These are phyloP conservation scores for Pythium diclinum DNA, from an alignment of 352 stramenopile species.

Conservation along the genomic window DNA sequence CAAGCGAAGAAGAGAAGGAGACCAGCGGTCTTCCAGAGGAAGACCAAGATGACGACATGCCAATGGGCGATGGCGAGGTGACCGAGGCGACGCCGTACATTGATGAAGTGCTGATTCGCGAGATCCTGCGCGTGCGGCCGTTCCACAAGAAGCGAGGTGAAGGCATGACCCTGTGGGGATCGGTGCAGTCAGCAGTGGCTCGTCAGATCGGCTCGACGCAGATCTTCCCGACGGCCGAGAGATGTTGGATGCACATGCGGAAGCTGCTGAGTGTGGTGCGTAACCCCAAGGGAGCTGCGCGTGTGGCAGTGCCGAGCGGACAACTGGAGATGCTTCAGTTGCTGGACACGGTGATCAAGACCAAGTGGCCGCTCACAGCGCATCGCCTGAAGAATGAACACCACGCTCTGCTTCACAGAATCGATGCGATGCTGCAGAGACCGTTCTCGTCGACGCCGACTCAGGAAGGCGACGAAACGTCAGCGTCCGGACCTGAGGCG, in stretches of 20 bases:
- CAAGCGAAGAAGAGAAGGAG: too few relatives aligned
- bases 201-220: background rate
- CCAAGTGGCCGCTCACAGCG: conserved; percentile 8
- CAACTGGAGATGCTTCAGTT: conserved; percentile 1
- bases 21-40: too few relatives aligned
- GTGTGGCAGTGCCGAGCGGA: background rate
- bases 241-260: conserved; percentile 11
- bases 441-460: background rate
- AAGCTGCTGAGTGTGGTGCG: conserved; percentile 1
- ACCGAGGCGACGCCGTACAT: background rate
- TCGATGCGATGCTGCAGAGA: background rate
- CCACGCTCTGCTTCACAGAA: conserved; percentile 3
- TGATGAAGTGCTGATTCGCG: conserved; percentile 7
- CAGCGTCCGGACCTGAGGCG: too few relatives aligned
- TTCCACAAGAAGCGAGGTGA: conserved; percentile 13
- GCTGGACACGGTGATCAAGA: conserved; percentile 15
- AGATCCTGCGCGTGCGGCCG: conserved; percentile 6
- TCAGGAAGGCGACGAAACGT: too few relatives aligned
- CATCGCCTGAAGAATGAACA: conserved; percentile 5
- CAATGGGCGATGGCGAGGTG: too few relatives aligned
- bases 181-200: conserved; percentile 1
- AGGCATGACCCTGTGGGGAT: conserved; percentile 5
- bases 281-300: background rate
- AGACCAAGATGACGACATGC: too few relatives aligned
- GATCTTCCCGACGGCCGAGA: background rate